Base-by-base conservation (phyloP, 176 grass and related monocot species). In the Bothriochloa decipiens region DNA sequence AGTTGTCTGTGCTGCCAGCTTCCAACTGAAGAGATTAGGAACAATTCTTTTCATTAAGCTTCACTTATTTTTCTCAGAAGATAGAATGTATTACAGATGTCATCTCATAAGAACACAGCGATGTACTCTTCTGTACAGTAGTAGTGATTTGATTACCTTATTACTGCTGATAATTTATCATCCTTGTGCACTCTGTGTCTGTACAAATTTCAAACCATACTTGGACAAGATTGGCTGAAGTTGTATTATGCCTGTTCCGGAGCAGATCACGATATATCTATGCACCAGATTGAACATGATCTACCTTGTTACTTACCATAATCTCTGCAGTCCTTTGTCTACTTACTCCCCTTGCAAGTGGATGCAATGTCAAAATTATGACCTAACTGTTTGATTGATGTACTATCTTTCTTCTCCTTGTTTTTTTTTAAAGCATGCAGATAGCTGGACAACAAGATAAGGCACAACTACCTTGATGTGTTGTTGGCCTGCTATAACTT, bases 21-120 rank as follows among this genome's bases (percentile, higher is more conserved):
- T 87, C 62, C 75, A 83, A 52, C n/a, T 79, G 46, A 86, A 87
- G 80, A 69, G 76, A 50, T 27, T 75, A 83, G 84, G 69, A 79
- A 86, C 25, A 87, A 68, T 79, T 72, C 6, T 82, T 78, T 65
- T 86, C 45, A 74, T 72, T 43, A 37, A 37, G 75, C 18, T 25
- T 79, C 5, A 36, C 58, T 87, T 79, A 67, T 73, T 84, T 81
- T 52, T 25, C 53, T 83, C 23, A 58, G 58, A 83, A 83, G 41
- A 40, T 86, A 33, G 88, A 65, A 62, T 83, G 49, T 75, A 68
- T 72, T 61, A 61, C 22, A 14, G 13, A 79, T 74, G 11, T 61
- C 67, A 79, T 75, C 61, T 83, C 22, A 53, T 32, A 42, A 73
- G 27, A 67, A 72, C 37, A 64, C 62, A 65, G 5, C 4, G 7